Base-by-base conservation (phyloP, 176 grass and related monocot genomes). In the Phragmites australis region DNA sequence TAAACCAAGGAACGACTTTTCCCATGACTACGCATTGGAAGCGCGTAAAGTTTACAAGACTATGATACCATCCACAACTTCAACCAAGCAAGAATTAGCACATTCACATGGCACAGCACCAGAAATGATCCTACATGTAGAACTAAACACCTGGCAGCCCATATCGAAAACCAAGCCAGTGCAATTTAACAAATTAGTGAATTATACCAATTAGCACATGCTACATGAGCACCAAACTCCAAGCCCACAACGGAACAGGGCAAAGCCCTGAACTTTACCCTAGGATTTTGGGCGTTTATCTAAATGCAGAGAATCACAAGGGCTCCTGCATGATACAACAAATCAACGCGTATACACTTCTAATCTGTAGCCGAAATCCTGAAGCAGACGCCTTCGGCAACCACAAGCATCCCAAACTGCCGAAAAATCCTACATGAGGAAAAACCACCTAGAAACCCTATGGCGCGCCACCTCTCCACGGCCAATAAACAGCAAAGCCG, bases 41-140 rank as follows among this genome's bases (percentile, higher is more conserved):
- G 19, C 26, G 51, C 39, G 30, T 69, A 69, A 50, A 59, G 39
- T 59, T 6, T 67, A 75, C 75, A 75, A 55, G 37, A 34, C 78
- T 11, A 57, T 11, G 30, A 79, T 26, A 63, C 31, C 50, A 74
- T 27, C 25, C 26, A 53, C 15, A 61, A 62, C 14, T 22, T 80
- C 52, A 76, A 69, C 13, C 48, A 72, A 53, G 10, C 70, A 78
- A 64, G 29, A 50, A 37, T 39, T 6, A 78, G 14, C 10, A 32
- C 53, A 50, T 3, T 7, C 13, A 34, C 8, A 67, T 27, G 2
- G 22, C 7, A 37, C 9, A 41, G 13, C 30, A 51, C 11, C 22
- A 65, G 25, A 61, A 30, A 60, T 0, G 8, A 77, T 31, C 8
- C 41, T 32, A 13, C 0, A 14, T 47, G n/a, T 6, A 51, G 1